Evolutionary conservation across 1,284 basidiomycete genomes (phyloP).

Genomic region (Fistulinella staudtii): DNA sequence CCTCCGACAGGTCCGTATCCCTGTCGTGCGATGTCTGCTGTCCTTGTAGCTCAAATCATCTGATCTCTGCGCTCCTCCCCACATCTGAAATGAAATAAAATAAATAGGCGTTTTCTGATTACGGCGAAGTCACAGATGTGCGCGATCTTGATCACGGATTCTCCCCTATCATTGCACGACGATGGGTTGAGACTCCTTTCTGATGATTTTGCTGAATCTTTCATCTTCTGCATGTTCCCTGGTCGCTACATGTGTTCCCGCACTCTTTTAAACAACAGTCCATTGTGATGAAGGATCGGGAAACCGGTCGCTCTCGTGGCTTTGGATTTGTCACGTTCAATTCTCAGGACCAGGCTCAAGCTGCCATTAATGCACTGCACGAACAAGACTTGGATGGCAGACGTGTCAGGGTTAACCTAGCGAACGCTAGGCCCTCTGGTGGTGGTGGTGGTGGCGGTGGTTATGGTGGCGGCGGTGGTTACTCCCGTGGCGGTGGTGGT

Average conservation of each 20-base stretch:
- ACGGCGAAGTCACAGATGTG: constrained; percentile 70
- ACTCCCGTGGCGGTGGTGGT: constrained; percentile 6
- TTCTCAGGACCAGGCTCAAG: constrained; percentile 60
- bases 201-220: constrained; percentile 32
- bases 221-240: constrained; percentile 25
- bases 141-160: constrained; percentile 44
- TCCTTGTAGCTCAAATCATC: constrained; percentile 24
- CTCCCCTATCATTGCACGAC: constrained; percentile 35
- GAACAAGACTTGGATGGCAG: constrained; percentile 94
- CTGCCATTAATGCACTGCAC: constrained; percentile 74
- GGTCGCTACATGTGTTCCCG: neutral
- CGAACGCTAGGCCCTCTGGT: constrained; percentile 67
- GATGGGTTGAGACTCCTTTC: constrained; percentile 32
- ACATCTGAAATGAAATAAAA: neutral
- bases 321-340: constrained; percentile 91
- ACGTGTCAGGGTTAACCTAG: constrained; percentile 89
- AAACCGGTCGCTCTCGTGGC: constrained; percentile 92
- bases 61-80: neutral
- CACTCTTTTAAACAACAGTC: constrained; percentile 52
- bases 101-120: constrained; percentile 62
- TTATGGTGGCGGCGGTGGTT: constrained; percentile 8
- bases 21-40: constrained; percentile 27
- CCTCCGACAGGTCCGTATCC: constrained; percentile 70
- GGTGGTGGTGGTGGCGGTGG: constrained; percentile 9
- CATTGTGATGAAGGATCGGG: constrained; percentile 96